These are phyloP conservation scores for Lichina pygmaea DNA, from an alignment of 495 filamentous ascomycete genomes.

Conservation along the genomic window DNA sequence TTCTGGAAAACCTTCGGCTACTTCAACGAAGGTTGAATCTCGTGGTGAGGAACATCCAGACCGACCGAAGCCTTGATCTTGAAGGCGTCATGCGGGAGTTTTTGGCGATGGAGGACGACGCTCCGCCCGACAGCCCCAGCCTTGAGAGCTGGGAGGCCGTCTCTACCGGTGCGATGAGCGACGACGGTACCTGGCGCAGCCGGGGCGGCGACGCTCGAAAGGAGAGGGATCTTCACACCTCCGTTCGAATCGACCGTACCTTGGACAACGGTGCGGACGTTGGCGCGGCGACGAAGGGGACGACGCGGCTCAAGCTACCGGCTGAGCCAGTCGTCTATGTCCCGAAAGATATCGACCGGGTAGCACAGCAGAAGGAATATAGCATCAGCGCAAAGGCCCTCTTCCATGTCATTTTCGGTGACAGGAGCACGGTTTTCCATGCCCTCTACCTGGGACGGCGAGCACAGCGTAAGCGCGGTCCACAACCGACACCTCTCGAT, in stretches of 20 bases:
- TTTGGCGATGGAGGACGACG: slow-evolving; percentile 39
- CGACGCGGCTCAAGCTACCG: slow-evolving; percentile 63
- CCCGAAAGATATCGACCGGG: slow-evolving; percentile 48
- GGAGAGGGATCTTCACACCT: slow-evolving; percentile 26
- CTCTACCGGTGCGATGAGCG: slow-evolving; percentile 33
- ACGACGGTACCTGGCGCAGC: slow-evolving; percentile 20
- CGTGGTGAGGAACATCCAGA: slow-evolving; percentile 46
- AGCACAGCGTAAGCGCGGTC: slow-evolving; percentile 32
- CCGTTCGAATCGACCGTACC: slow-evolving; percentile 27
- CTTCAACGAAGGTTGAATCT: slow-evolving; percentile 66
- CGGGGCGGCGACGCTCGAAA: slow-evolving; percentile 15
- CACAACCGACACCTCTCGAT: not conserved
- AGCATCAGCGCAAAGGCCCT: slow-evolving; percentile 76
- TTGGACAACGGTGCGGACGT: slow-evolving; percentile 17
- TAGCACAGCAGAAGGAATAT: slow-evolving; percentile 47
- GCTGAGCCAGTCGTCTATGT: slow-evolving; percentile 57
- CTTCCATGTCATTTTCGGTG: slow-evolving; percentile 88
- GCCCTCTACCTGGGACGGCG: slow-evolving; percentile 65
- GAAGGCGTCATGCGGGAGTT: slow-evolving; percentile 38
- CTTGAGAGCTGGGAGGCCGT: slow-evolving; percentile 88
- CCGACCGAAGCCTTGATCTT: slow-evolving; percentile 30
- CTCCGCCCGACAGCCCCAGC: slow-evolving; percentile 35
- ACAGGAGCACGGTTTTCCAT: slow-evolving; percentile 84
- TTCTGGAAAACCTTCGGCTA: slow-evolving; percentile 63
- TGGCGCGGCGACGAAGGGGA: slow-evolving; percentile 19